Evolutionary conservation across 2,329 filamentous ascomycete genomes (phyloP).

Genomic region (Biscogniauxia marginata): DNA sequence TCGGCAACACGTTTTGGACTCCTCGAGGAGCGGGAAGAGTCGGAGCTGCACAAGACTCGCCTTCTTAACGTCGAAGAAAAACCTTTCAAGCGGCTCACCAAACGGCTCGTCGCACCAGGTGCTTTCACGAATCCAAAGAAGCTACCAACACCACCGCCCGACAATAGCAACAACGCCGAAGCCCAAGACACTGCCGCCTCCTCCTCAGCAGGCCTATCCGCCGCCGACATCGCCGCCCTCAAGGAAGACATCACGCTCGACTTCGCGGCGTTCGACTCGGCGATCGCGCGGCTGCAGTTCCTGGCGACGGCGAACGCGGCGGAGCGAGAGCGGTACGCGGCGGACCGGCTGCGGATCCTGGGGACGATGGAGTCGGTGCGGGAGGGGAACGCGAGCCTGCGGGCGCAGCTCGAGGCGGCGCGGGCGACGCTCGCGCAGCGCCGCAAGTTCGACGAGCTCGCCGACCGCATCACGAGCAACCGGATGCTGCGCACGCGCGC

Average conservation of each 20-base stretch:
- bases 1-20: constrained; percentile 40
- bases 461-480: constrained; percentile 83
- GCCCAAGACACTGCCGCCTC: constrained; percentile 20
- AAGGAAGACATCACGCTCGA: constrained; percentile 83
- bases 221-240: constrained; percentile 54
- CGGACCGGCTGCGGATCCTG: constrained; percentile 76
- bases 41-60: constrained; percentile 82
- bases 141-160: constrained; percentile 66
- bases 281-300: constrained; percentile 84
- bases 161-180: constrained; percentile 41
- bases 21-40: constrained; percentile 73
- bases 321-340: constrained; percentile 80
- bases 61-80: constrained; percentile 90
- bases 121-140: constrained; percentile 57
- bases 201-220: constrained; percentile 44
- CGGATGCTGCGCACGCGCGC: constrained; percentile 77
- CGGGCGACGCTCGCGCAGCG: constrained; percentile 73
- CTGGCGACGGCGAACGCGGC: constrained; percentile 77
- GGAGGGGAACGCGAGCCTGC: constrained; percentile 69
- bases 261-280: constrained; percentile 83
- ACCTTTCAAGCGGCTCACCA: constrained; percentile 84
- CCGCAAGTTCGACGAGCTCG: constrained; percentile 83
- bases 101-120: constrained; percentile 70
- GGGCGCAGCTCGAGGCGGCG: constrained; percentile 73
- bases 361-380: constrained; percentile 75